These are phyloP conservation scores for Periconia digitata DNA, from an alignment of 2,329 filamentous ascomycete species.

Conservation along the genomic window DNA sequence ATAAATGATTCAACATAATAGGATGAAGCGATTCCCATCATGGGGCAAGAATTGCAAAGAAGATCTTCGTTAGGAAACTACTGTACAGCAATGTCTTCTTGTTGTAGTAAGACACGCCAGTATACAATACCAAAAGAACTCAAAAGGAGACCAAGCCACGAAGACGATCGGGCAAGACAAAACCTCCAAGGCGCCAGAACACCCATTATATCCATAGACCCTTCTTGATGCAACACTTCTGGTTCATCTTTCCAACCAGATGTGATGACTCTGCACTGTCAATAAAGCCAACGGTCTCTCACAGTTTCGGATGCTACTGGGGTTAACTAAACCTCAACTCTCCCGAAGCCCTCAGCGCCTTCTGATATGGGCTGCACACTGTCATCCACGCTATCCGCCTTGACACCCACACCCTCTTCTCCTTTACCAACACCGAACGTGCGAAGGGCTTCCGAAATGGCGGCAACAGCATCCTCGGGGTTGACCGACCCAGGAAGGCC, in stretches of 20 bases:
- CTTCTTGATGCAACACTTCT: not conserved
- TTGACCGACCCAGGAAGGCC: constrained; percentile 35
- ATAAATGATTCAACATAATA: no score
- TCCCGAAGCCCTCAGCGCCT: constrained; percentile 35
- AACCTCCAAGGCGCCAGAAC: not conserved
- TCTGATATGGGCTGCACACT: constrained; percentile 33
- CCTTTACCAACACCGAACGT: constrained; percentile 40
- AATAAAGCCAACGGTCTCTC: not conserved
- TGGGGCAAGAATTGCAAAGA: not conserved
- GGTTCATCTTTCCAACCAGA: not conserved
- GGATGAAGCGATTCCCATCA: no score
- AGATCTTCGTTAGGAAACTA: not conserved
- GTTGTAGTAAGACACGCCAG: not conserved
- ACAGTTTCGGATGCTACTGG: not conserved
- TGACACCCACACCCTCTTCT: constrained; percentile 38
- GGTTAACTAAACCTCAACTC: constrained; percentile 34
- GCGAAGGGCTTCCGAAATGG: constrained; percentile 37
- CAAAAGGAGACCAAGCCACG: not conserved
- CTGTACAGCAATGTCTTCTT: not conserved
- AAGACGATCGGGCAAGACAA: not conserved
- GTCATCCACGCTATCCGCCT: constrained; percentile 28
- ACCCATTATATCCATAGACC: not conserved
- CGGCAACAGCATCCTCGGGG: constrained; percentile 35
- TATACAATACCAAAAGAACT: not conserved
- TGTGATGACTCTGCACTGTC: not conserved